phyloP scores from a whole-genome alignment of 164 flowering plant genomes.

The Houttuynia cordata region DNA sequence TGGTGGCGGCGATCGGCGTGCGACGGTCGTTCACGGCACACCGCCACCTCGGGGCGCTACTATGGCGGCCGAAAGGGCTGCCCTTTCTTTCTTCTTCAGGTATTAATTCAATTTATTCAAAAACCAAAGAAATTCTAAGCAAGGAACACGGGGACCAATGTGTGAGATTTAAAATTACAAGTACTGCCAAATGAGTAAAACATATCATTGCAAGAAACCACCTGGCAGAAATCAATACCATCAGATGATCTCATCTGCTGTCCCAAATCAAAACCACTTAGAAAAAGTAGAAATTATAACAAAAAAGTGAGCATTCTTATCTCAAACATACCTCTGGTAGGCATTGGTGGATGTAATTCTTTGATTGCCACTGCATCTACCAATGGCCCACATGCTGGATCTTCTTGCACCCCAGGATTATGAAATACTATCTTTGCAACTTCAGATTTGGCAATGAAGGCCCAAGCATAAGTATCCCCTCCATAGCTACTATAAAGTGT shows the following conservation, averaged over 20 bases:
- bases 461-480: conserved; percentile 77
- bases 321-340: conserved; percentile 40
- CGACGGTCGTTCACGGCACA: too few species aligned
- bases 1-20: too few species aligned
- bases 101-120: too few species aligned
- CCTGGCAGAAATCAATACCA: background rate
- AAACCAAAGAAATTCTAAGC: too few species aligned
- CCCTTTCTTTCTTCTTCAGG: too few species aligned
- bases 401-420: conserved; percentile 86
- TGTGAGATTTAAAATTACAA: too few species aligned
- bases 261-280: too few species aligned
- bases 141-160: too few species aligned
- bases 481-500: conserved; percentile 72
- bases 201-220: background rate
- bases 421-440: conserved; percentile 42
- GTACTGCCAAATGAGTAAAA: background rate
- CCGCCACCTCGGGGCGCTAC: too few species aligned
- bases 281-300: too few species aligned
- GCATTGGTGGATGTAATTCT: conserved; percentile 45
- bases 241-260: too few species aligned
- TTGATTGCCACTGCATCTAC: conserved; percentile 82
- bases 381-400: conserved; percentile 91
- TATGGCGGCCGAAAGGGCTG: too few species aligned
- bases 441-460: conserved; percentile 36
- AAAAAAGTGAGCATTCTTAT: background rate